These are phyloP conservation scores for Coffea humblotiana DNA, from an alignment of 305 asterid species.

Conservation along the genomic window DNA sequence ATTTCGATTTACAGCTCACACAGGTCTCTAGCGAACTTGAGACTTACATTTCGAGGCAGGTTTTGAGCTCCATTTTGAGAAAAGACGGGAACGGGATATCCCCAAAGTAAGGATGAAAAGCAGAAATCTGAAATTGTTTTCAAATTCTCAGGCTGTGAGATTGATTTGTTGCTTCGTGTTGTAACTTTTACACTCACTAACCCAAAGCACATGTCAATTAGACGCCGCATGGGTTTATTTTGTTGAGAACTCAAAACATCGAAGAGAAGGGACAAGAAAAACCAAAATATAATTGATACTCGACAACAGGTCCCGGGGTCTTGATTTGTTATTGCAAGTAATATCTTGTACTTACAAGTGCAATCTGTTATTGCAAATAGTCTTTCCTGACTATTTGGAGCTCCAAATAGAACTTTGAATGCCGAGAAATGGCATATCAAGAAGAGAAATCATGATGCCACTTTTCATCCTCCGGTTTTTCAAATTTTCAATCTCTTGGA, in stretches of 20 bases:
- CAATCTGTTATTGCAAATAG: too few species aligned
- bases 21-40: conserved; percentile 79
- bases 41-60: conserved; percentile 76
- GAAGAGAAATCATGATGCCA: not conserved
- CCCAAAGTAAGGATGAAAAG: conserved; percentile 34
- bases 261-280: too few species aligned
- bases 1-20: conserved; percentile 72
- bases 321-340: too few species aligned
- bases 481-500: not conserved
- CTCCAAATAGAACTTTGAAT: too few species aligned
- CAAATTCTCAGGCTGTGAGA: not conserved
- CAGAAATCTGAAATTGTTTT: too few species aligned
- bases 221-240: too few species aligned
- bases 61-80: conserved; percentile 57
- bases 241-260: too few species aligned
- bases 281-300: too few species aligned
- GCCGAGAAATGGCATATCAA: not conserved
- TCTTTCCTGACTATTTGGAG: too few species aligned
- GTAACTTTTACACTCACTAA: not conserved
- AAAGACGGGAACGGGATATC: conserved; percentile 49
- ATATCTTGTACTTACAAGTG: too few species aligned
- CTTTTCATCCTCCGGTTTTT: not conserved
- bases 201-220: too few species aligned
- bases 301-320: too few species aligned
- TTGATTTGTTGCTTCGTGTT: not conserved